phyloP scores from a whole-genome alignment of 331 rosid genomes.

The Quercus phellos region DNA sequence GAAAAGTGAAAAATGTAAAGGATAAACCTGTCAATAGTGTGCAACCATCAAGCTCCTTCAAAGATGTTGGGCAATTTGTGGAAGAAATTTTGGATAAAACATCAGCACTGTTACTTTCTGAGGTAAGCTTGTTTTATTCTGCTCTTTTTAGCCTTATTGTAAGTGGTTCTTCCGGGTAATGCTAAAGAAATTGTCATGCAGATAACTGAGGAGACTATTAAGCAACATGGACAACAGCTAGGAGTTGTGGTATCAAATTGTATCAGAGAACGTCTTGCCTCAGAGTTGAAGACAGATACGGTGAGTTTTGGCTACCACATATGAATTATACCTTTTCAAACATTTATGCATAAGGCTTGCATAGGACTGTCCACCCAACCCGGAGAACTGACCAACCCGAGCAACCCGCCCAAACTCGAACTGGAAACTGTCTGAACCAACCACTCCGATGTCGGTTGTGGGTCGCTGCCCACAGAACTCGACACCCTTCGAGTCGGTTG shows the following conservation, averaged over 20 bases:
- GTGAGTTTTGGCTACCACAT: constrained; percentile 47
- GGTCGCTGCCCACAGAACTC: too few species aligned
- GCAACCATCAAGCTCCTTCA: constrained; percentile 26
- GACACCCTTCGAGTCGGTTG: too few species aligned
- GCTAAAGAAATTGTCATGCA: constrained; percentile 33
- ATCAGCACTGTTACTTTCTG: constrained; percentile 56
- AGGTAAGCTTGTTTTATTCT: constrained; percentile 40
- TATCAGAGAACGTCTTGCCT: constrained; percentile 47
- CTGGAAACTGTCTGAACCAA: too few species aligned
- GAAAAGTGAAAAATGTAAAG: constrained; percentile 35
- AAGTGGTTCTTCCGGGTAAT: not conserved
- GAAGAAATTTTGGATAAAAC: constrained; percentile 72
- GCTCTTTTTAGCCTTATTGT: constrained; percentile 7
- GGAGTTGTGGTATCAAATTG: constrained; percentile 54
- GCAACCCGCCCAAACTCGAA: too few species aligned
- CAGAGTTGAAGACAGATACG: constrained; percentile 69
- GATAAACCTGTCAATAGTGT: constrained; percentile 38
- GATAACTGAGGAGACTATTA: constrained; percentile 57
- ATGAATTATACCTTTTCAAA: not conserved
- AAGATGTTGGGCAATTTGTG: constrained; percentile 67
- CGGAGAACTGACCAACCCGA: too few species aligned
- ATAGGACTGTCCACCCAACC: too few species aligned
- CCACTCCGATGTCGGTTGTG: too few species aligned
- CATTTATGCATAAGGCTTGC: not conserved
- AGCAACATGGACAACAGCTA: constrained; percentile 57